phyloP scores from a whole-genome alignment of 495 filamentous ascomycete species.

The Barbatosphaeria neglecta region DNA sequence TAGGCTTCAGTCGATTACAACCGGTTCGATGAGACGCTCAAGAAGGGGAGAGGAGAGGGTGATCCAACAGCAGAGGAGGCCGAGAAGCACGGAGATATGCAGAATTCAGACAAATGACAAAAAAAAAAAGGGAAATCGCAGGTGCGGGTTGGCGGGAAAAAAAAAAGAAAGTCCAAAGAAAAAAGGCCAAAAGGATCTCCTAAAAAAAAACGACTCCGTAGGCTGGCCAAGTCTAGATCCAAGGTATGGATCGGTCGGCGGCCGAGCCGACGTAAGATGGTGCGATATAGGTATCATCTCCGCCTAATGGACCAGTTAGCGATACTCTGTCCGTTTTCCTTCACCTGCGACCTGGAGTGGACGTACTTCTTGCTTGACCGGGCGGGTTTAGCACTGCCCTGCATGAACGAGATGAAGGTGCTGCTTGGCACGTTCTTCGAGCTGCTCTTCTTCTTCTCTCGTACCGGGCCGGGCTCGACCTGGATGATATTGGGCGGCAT shows the following conservation, averaged over 20 bases:
- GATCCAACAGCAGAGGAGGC: background rate
- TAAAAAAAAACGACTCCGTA: too few relatives aligned
- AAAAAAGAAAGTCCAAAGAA: too few relatives aligned
- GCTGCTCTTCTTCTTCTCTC: constrained; percentile 10
- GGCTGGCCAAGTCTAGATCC: too few relatives aligned
- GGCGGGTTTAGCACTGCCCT: constrained; percentile 19
- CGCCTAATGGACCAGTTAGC: background rate
- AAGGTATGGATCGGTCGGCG: too few relatives aligned
- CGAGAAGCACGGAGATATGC: too few relatives aligned
- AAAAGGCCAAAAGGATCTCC: too few relatives aligned
- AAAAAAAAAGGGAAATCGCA: too few relatives aligned
- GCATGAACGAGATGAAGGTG: constrained; percentile 25
- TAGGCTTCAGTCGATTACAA: too few relatives aligned
- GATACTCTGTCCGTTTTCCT: too few relatives aligned
- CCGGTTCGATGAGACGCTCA: background rate
- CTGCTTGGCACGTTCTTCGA: constrained; percentile 5
- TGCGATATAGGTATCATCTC: background rate
- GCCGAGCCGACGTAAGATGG: too few relatives aligned
- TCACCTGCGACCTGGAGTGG: background rate
- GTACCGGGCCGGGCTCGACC: background rate
- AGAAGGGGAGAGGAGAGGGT: background rate
- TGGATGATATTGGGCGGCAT: constrained; percentile 5
- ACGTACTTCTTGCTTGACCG: constrained; percentile 23
- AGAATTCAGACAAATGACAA: too few relatives aligned
- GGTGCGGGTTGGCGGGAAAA: too few relatives aligned